Base-by-base conservation (phyloP, 305 asterid genomes). In the Andrographis paniculata region DNA sequence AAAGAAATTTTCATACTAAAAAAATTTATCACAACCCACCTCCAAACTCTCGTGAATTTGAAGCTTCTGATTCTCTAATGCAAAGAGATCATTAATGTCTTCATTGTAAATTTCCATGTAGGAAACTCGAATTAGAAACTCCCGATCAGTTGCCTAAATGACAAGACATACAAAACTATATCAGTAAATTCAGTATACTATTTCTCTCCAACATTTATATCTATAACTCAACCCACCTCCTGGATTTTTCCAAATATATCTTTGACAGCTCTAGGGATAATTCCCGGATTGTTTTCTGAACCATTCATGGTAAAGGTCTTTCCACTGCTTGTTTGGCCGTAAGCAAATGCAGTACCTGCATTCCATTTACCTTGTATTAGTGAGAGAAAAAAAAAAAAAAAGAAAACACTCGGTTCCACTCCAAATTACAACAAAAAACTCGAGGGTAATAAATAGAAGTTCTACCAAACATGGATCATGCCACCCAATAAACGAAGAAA, bases 301-400 rank as follows among this genome's bases (percentile, higher is more conserved):
- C 96, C 94, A 63, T 86, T 91, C 99, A 91, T 86, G 27, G 99
- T 91, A 64, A 60, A 91, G 13, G 96, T 91, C 72, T 91, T 86
- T 22, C 99, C 99, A 68, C 99, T 91, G 58, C 99, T 91, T 43
- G 96, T 86, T 73, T 91, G 99, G 33, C 99, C 99, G 55, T 83
- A 91, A 16, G 99, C 99, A 73, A 91, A 91, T 63, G 86, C 95
- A 68, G 99, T 86, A 64, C 96, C 96, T 91, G 70, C 62, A 74
- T 50, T 30, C 39, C 42, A 33, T 50, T 49, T 33, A 52, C 52
- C 24, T 51, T 17, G 16, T 39, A 22, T 30, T 23, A 54, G 60
- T 50, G n/a, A n/a, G n/a, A n/a, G n/a, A n/a, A n/a, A n/a, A n/a
- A n/a, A n/a, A n/a, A n/a, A n/a, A n/a, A n/a, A 24, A 8, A 3